Percentiles rank a stretch among this genome's conserved stretches.
Evolutionary conservation across 345 rosid genomes (phyloP).

Genomic region (Cardiospermum halicacabum): DNA sequence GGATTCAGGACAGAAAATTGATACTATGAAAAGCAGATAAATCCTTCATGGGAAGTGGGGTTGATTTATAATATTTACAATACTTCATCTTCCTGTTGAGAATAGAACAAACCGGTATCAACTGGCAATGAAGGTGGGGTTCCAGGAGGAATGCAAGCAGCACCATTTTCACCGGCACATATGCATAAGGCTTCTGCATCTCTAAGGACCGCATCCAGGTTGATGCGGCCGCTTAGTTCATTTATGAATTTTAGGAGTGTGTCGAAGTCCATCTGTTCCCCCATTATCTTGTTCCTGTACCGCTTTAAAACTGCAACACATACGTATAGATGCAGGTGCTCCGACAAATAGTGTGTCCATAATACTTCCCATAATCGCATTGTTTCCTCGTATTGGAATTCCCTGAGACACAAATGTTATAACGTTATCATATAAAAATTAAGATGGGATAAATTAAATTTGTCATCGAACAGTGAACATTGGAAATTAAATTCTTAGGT

Average conservation of each 20-base stretch:
- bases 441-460: no score
- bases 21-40: background rate
- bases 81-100: constrained; percentile 62
- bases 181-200: constrained; percentile 95
- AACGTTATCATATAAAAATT: background rate
- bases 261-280: constrained; percentile 95
- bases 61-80: constrained; percentile 50
- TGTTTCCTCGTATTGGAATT: constrained; percentile 71
- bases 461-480: no score
- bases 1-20: background rate
- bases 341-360: constrained; percentile 84
- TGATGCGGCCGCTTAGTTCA: constrained; percentile 78
- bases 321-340: constrained; percentile 82
- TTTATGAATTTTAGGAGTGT: constrained; percentile 90
- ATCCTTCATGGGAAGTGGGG: background rate
- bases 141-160: constrained; percentile 89
- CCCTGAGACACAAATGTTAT: constrained; percentile 45
- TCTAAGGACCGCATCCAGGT: constrained; percentile 63
- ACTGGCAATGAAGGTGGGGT: constrained; percentile 85
- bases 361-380: constrained; percentile 92
- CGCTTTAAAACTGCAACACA: constrained; percentile 94
- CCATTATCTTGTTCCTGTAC: constrained; percentile 73
- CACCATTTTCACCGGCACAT: constrained; percentile 90
- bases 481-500: background rate
- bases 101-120: constrained; percentile 43